These are phyloP conservation scores for Diaporthe humulicola DNA, from an alignment of 2,329 filamentous ascomycete species.

Conservation along the genomic window DNA sequence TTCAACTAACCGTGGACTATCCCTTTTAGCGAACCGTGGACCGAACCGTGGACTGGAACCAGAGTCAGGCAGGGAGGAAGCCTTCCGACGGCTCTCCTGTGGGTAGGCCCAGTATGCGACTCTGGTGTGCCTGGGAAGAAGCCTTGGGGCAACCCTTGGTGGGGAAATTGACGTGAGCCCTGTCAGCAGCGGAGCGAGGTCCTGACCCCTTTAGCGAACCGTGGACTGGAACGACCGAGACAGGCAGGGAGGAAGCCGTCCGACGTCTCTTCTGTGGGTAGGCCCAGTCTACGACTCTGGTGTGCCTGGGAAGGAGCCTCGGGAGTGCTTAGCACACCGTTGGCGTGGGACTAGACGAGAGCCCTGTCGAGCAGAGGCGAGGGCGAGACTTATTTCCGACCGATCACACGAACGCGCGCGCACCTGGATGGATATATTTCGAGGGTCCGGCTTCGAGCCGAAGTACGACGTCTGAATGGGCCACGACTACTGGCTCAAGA, in stretches of 20 bases:
- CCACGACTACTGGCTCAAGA: slow-evolving; percentile 4
- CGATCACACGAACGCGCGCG: background rate
- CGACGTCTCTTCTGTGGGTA: background rate
- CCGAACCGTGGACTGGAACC: background rate
- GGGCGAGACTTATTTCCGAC: background rate
- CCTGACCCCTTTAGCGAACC: background rate
- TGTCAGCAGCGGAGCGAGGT: slow-evolving; percentile 6
- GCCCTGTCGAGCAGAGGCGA: slow-evolving; percentile 19
- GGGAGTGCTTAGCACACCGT: background rate
- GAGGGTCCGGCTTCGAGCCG: slow-evolving; percentile 10
- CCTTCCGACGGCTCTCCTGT: background rate
- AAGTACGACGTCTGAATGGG: slow-evolving; percentile 18
- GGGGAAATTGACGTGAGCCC: background rate
- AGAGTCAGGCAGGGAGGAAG: slow-evolving; percentile 17
- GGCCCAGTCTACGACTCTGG: background rate
- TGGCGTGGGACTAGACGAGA: background rate
- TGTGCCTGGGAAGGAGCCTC: slow-evolving; percentile 10
- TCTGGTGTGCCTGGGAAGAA: slow-evolving; percentile 5
- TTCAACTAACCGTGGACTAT: too few species aligned
- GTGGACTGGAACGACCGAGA: background rate
- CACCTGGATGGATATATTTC: background rate
- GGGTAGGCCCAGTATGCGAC: background rate
- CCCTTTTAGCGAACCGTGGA: too few species aligned
- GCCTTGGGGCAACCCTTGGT: background rate
- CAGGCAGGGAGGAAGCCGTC: slow-evolving; percentile 23